Evolutionary conservation across 2,329 filamentous ascomycete genomes (phyloP).

Genomic region (Acephala macrosclerotiorum): DNA sequence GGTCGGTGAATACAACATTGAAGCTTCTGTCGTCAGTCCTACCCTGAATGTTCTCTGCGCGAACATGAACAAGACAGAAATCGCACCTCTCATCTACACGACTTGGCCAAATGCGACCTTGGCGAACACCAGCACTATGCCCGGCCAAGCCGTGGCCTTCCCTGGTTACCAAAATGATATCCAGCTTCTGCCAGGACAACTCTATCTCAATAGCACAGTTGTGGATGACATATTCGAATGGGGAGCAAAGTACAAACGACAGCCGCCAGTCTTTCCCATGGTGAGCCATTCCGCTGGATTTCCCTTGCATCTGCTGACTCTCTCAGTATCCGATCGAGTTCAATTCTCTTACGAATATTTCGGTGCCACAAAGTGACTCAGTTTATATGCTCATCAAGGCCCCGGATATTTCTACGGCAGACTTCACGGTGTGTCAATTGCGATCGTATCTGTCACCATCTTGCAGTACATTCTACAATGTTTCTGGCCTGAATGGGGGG

Average conservation of each 20-base stretch:
- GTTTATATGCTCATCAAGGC: slow-evolving; percentile 72
- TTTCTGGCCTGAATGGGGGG: slow-evolving; percentile 65
- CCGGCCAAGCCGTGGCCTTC: slow-evolving; percentile 45
- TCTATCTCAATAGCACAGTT: slow-evolving; percentile 61
- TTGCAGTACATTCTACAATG: slow-evolving; percentile 70
- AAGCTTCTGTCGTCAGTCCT: slow-evolving; percentile 74
- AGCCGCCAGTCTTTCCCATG: slow-evolving; percentile 59
- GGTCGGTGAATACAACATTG: slow-evolving; percentile 72
- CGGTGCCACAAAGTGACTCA: slow-evolving; percentile 55
- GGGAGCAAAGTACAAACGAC: slow-evolving; percentile 58
- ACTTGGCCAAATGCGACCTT: slow-evolving; percentile 59
- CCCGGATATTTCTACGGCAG: slow-evolving; percentile 42
- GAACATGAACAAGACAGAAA: slow-evolving; percentile 65
- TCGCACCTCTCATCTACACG: slow-evolving; percentile 70
- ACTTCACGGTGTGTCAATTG: slow-evolving; percentile 74
- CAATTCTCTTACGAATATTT: slow-evolving; percentile 71
- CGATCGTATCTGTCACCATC: slow-evolving; percentile 67
- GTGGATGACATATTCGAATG: slow-evolving; percentile 77
- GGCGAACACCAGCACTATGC: slow-evolving; percentile 44
- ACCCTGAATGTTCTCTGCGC: slow-evolving; percentile 77
- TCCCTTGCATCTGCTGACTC: slow-evolving; percentile 5
- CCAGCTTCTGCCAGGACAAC: slow-evolving; percentile 42
- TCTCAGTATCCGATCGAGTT: slow-evolving; percentile 61
- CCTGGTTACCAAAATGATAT: slow-evolving; percentile 50
- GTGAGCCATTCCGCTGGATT: slow-evolving; percentile 41